Base-by-base conservation (phyloP, 306 rosid genomes). In the Medicago truncatula region DNA sequence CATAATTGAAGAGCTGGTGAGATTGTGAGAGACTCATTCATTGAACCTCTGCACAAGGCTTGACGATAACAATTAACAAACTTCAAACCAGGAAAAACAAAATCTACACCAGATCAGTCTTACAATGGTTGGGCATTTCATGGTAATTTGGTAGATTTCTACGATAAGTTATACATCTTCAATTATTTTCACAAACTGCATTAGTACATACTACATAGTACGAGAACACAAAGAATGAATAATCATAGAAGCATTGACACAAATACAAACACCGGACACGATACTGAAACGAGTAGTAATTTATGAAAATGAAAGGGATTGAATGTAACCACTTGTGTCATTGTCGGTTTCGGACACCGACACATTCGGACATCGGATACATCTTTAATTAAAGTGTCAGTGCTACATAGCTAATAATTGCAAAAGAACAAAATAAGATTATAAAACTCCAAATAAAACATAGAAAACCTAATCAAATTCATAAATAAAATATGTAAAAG, bases 31-130 rank as follows among this genome's bases (percentile, higher is more conserved):
- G n/a, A 47, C 54, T 60, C 60, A 17, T 41, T 38, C 46, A 41
- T 43, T 25, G 50, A 60, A 50, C 17, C 70, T 14, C 47, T 3
- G 46, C 49, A 23, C 18, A 46, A 59, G 69, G 66, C 21, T 28
- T 39, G 67, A 53, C 23, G 57, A 39, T 38, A 25, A 52, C 53
- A 76, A 64, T 39, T 38, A 44, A 76, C 56, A 76, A 75, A 53
- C 38, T 50, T 39, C 77, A 53, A 43, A 53, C 65, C 17, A 54
- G 20, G 39, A 38, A 38, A 13, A 38, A 44, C 9, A 15, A 74
- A 60, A 74, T 9, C 66, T n/a, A 46, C 14, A 60, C 34, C 49
- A 43, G 49, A 15, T 43, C 15, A 11, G 49, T 43, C 49, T 10
- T 43, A 43, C 14, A 43, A 43, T 10, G 49, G 49, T 43, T 43